These are phyloP conservation scores for Fomes fomentarius DNA, from an alignment of 1,284 basidiomycete genomes.

Conservation along the genomic window DNA sequence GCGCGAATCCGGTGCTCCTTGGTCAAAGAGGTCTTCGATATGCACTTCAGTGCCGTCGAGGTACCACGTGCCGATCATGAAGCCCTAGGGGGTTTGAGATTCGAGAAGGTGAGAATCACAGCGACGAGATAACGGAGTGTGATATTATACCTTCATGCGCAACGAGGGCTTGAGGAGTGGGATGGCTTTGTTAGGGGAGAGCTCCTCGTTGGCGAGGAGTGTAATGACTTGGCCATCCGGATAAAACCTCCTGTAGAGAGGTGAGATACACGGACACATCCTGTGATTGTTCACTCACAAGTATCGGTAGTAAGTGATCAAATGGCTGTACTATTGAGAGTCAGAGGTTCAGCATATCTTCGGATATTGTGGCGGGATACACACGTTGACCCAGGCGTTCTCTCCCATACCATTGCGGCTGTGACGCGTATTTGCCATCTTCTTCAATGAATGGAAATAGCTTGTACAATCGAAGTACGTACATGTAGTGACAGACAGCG, in stretches of 20 bases:
- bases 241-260: slow-evolving; percentile 74
- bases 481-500: slow-evolving; percentile 87
- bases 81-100: slow-evolving; percentile 48
- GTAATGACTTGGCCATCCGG: slow-evolving; percentile 88
- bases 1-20: slow-evolving; percentile 31
- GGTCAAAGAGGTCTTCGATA: slow-evolving; percentile 66
- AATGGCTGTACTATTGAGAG: slow-evolving; percentile 58
- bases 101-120: too few species aligned
- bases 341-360: slow-evolving; percentile 1
- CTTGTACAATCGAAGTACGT: slow-evolving; percentile 31
- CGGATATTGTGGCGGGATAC: slow-evolving; percentile 31
- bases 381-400: slow-evolving; percentile 81
- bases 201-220: slow-evolving; percentile 83
- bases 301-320: slow-evolving; percentile 85
- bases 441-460: slow-evolving; percentile 8
- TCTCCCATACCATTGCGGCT: slow-evolving; percentile 82
- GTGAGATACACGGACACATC: not conserved
- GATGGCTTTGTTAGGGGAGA: slow-evolving; percentile 75
- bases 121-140: not conserved
- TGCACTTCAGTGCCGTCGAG: slow-evolving; percentile 61
- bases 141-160: slow-evolving; percentile 69
- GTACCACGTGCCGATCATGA: slow-evolving; percentile 71
- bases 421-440: slow-evolving; percentile 2
- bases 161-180: slow-evolving; percentile 76
- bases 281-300: slow-evolving; percentile 52